A percentile compares a stretch with the other conserved stretches of the same genome.
Evolutionary conservation across 129 eudicot genomes (phyloP).

Genomic region (Chrysanthemum seticuspe): DNA sequence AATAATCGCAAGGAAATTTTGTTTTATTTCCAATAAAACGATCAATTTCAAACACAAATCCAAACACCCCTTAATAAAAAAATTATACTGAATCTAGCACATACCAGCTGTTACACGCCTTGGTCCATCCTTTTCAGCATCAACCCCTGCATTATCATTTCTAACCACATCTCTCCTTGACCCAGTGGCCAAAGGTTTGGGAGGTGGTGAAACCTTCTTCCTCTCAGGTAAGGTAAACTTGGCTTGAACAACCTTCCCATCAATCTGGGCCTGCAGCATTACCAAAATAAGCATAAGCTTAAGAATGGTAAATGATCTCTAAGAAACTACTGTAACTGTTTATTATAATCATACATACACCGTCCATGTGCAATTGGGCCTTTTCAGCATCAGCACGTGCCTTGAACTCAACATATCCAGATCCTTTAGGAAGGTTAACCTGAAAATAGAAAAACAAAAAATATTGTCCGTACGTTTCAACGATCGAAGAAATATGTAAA

Average conservation of each 20-base stretch:
- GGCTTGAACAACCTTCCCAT: conserved; percentile 80
- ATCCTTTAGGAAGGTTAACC: conserved; percentile 89
- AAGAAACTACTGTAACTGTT: background rate
- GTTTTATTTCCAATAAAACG: too few species aligned
- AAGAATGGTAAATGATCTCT: background rate
- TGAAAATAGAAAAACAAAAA: conserved; percentile 20
- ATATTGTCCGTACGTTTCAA: background rate
- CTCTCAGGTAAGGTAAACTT: conserved; percentile 82
- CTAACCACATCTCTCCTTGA: conserved; percentile 60
- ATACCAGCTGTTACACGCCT: conserved; percentile 58
- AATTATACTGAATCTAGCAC: background rate
- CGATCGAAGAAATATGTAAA: background rate
- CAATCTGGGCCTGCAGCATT: conserved; percentile 78
- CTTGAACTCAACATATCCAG: conserved; percentile 84
- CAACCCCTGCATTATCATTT: conserved; percentile 52
- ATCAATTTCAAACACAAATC: background rate
- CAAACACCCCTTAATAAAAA: background rate
- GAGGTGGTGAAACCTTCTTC: conserved; percentile 70
- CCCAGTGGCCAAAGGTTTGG: conserved; percentile 59
- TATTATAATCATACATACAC: conserved; percentile 42
- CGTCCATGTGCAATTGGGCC: conserved; percentile 79
- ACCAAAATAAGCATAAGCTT: conserved; percentile 13
- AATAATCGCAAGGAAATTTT: too few species aligned
- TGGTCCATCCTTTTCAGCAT: conserved; percentile 68
- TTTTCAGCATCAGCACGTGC: conserved; percentile 82